These are phyloP conservation scores for Arthrobotrys pseudoclavata DNA, from an alignment of 2,329 filamentous ascomycete species.

Conservation along the genomic window DNA sequence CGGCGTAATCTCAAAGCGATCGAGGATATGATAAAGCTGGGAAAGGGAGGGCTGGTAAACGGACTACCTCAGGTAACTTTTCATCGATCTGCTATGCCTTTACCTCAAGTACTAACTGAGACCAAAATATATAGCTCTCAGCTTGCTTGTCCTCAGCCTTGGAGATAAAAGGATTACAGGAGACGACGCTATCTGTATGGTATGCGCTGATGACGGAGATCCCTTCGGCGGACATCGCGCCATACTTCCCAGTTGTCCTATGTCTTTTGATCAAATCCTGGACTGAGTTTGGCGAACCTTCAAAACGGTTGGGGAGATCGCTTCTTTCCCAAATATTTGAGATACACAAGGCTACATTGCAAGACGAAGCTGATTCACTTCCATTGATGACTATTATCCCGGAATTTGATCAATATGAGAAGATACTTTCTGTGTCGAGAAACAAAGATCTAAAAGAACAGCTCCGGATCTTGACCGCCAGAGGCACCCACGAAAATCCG, in stretches of 20 bases:
- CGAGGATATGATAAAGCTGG: constrained; percentile 86
- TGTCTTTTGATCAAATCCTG: constrained; percentile 88
- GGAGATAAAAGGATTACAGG: constrained; percentile 79
- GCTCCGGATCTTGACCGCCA: constrained; percentile 78
- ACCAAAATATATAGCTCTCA: constrained; percentile 75
- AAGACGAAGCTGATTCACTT: constrained; percentile 78
- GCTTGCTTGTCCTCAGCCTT: constrained; percentile 92
- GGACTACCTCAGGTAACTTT: constrained; percentile 82
- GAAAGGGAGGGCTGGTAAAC: constrained; percentile 78
- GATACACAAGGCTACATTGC: constrained; percentile 74
- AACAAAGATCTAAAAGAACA: constrained; percentile 76
- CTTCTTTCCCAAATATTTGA: constrained; percentile 77
- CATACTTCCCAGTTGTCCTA: constrained; percentile 88
- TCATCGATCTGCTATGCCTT: constrained; percentile 57
- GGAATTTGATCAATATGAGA: constrained; percentile 77
- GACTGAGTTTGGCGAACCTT: constrained; percentile 74
- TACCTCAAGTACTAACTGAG: neutral
- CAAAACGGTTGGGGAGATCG: constrained; percentile 73
- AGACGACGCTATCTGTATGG: constrained; percentile 87
- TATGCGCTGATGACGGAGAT: constrained; percentile 80
- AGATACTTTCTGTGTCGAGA: constrained; percentile 76
- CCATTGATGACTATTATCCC: constrained; percentile 82
- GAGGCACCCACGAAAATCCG: constrained; percentile 85
- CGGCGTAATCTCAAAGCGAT: constrained; percentile 83
- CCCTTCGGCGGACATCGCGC: constrained; percentile 81